Base-by-base conservation (phyloP, 2,329 filamentous ascomycete genomes). In the Paraconiothyrium brasiliense region DNA sequence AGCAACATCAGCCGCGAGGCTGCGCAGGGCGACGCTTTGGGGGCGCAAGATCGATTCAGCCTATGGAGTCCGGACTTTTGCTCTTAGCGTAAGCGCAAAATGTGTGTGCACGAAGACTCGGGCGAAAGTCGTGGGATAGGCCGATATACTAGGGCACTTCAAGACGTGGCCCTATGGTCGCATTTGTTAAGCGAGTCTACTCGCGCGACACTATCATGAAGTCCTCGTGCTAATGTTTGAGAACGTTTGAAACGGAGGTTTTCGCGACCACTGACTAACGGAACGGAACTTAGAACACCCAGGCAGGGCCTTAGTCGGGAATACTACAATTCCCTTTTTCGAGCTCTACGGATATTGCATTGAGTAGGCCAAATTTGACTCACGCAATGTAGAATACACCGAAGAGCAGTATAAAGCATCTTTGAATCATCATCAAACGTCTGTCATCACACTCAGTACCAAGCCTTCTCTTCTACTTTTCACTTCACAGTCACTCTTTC, bases 401-500 rank as follows among this genome's bases (percentile, higher is more conserved):
- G n/a, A 24, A 46, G 20, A 20, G n/a, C 2, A 20, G 10, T 46
- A 46, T 46, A 46, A 46, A 46, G 10, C 43, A 24, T 22, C 20
- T 10, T 11, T 46, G 43, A 10, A 13, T 10, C 20, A 46, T 24
- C 43, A 24, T 8, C 43, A 10, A 46, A 46, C 3, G 9, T 10
- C 43, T 10, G 7, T 46, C 43, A 24, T 46, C 43, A 46, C 43
- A 46, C 20, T 24, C 43, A 46, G 20, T 24, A 22, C 43, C 43
- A 46, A 22, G 11, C 20, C 20, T 24, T 46, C 43, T 20, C 22
- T 24, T 20, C 20, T 4, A 46, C 43, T 24, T 7, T 24, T 46
- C 20, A 46, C 20, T 46, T 46, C 43, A 46, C 43, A 46, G 43
- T 24, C 43, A 46, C 43, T 46, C 43, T 46, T 46, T 46, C 43